phyloP scores from a whole-genome alignment of 2,329 filamentous ascomycete genomes.

The Hypoxylon sp. region DNA sequence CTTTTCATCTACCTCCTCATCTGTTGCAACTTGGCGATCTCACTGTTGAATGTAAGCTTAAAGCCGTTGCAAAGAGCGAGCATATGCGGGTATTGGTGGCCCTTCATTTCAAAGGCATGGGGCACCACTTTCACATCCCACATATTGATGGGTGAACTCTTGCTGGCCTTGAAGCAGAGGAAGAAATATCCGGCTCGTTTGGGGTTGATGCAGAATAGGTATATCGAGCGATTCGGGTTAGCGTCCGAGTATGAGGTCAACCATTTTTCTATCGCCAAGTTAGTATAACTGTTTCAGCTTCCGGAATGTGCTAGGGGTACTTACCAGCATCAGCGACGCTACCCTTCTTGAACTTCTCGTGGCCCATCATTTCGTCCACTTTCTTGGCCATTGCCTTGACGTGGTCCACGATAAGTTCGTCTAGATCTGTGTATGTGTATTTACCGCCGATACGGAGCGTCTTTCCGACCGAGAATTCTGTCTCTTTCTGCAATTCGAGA shows the following conservation, averaged over 20 bases:
- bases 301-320: constrained; percentile 55
- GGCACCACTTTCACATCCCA: constrained; percentile 94
- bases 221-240: constrained; percentile 93
- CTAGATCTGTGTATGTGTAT: constrained; percentile 94
- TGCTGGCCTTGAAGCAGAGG: constrained; percentile 95
- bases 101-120: constrained; percentile 91
- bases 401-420: constrained; percentile 96
- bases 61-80: constrained; percentile 96
- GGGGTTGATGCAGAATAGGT: constrained; percentile 94
- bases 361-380: constrained; percentile 93
- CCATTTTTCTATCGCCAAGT: constrained; percentile 82
- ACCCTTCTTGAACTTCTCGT: constrained; percentile 92
- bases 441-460: constrained; percentile 88
- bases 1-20: constrained; percentile 44
- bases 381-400: constrained; percentile 98
- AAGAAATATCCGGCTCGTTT: constrained; percentile 95
- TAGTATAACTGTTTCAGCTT: constrained; percentile 34
- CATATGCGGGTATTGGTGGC: constrained; percentile 94
- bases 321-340: constrained; percentile 87
- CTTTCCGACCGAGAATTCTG: constrained; percentile 92
- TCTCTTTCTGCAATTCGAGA: constrained; percentile 95
- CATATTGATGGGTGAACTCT: constrained; percentile 78
- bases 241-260: constrained; percentile 95
- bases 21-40: constrained; percentile 74
- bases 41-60: constrained; percentile 82